These are phyloP conservation scores for Strigomonas culicis DNA, from an alignment of 208 protist genomes.

Conservation along the genomic window DNA sequence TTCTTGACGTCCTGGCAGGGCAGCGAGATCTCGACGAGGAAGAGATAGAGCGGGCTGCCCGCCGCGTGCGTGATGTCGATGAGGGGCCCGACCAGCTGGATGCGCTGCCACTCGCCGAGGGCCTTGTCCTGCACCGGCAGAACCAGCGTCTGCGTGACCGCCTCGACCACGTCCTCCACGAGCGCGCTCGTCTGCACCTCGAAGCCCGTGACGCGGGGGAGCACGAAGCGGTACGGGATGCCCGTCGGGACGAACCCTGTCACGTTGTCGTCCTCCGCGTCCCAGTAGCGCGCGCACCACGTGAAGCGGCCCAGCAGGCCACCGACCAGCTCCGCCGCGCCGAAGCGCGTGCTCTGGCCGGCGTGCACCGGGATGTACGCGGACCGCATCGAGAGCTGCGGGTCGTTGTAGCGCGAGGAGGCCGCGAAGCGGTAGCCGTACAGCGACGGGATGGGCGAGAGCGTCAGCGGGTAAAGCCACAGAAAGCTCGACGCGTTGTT, in stretches of 20 bases:
- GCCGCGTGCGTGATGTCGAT: conserved; percentile 38
- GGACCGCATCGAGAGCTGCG: conserved; percentile 47
- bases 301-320: conserved; percentile 39
- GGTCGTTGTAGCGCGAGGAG: conserved; percentile 48
- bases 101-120: conserved; percentile 49
- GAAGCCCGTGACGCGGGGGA: conserved; percentile 54
- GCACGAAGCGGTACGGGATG: conserved; percentile 51
- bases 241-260: conserved; percentile 41
- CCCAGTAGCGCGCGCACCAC: conserved; percentile 63
- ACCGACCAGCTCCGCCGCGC: conserved; percentile 19
- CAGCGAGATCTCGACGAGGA: conserved; percentile 39
- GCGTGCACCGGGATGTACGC: conserved; percentile 55
- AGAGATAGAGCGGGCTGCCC: conserved; percentile 60
- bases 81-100: conserved; percentile 51
- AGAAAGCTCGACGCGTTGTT: conserved; percentile 56
- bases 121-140: conserved; percentile 37
- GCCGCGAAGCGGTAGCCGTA: conserved; percentile 11
- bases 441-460: conserved; percentile 52
- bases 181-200: conserved; percentile 7
- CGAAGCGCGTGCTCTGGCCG: conserved; percentile 45
- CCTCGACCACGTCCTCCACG: conserved; percentile 1
- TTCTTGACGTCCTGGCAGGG: conserved; percentile 51
- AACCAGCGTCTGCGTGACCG: conserved; percentile 24
- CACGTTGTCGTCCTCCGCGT: conserved; percentile 15
- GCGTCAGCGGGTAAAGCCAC: conserved; percentile 45